Conservation (phyloP, 768 basidiomycete genomes). For the Pulveroboletus sp. region DNA sequence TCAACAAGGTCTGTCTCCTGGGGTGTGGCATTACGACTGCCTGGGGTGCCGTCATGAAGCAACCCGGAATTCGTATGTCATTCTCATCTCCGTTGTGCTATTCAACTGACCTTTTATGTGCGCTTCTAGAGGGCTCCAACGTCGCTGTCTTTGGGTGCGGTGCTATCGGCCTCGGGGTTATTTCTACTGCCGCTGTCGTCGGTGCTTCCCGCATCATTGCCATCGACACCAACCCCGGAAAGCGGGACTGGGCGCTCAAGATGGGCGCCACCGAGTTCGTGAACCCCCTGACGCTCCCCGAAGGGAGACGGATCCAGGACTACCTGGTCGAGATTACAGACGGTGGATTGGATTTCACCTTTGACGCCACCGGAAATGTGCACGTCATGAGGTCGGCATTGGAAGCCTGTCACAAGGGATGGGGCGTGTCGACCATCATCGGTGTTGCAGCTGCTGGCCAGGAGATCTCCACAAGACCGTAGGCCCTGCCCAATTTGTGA, state of each 20-base stretch:
- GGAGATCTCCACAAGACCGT: slow-evolving; percentile 89
- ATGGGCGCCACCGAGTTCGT: slow-evolving; percentile 96
- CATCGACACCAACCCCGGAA: slow-evolving; percentile 80
- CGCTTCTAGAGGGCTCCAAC: slow-evolving; percentile 61
- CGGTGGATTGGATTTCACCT: slow-evolving; percentile 95
- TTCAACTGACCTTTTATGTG: neutral
- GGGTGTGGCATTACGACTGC: slow-evolving; percentile 98
- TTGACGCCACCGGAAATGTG: slow-evolving; percentile 95
- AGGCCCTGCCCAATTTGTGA: slow-evolving; percentile 25
- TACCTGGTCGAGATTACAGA: slow-evolving; percentile 89
- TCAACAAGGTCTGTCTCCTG: slow-evolving; percentile 95
- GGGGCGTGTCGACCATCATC: slow-evolving; percentile 95
- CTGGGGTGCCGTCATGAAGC: slow-evolving; percentile 93
- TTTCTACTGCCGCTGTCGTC: slow-evolving; percentile 73
- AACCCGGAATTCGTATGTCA: slow-evolving; percentile 72
- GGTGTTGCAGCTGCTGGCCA: slow-evolving; percentile 97
- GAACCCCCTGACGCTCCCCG: slow-evolving; percentile 68
- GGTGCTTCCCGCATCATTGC: slow-evolving; percentile 89
- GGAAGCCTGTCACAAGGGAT: slow-evolving; percentile 99
- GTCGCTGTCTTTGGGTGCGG: slow-evolving; percentile 97
- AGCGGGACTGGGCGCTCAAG: slow-evolving; percentile 84
- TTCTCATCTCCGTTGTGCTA: neutral
- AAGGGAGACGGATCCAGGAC: slow-evolving; percentile 85
- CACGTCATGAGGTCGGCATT: slow-evolving; percentile 92
- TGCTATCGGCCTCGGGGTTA: slow-evolving; percentile 91